Conservation (phyloP, 2,329 filamentous ascomycete genomes). For the Talaromyces sp. region DNA sequence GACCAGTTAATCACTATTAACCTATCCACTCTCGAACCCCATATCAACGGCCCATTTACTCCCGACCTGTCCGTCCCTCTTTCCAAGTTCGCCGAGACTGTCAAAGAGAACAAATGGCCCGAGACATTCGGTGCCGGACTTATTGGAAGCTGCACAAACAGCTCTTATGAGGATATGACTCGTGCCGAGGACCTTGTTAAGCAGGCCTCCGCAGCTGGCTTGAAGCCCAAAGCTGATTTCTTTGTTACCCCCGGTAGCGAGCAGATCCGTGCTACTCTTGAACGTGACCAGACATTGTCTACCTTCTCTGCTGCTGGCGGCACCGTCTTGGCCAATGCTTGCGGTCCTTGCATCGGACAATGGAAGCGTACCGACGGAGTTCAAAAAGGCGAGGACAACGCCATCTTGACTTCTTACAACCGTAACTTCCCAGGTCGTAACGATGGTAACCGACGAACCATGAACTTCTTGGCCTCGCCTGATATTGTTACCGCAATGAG, state of each 20-base stretch:
- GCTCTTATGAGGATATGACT: constrained; percentile 98
- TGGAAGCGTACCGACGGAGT: constrained; percentile 90
- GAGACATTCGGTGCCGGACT: constrained; percentile 85
- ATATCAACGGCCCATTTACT: constrained; percentile 96
- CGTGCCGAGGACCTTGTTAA: constrained; percentile 89
- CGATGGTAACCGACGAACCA: constrained; percentile 91
- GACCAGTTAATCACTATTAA: constrained; percentile 89
- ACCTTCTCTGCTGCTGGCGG: constrained; percentile 86
- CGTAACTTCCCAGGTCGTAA: constrained; percentile 97
- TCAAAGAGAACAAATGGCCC: constrained; percentile 84
- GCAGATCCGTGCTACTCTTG: constrained; percentile 91
- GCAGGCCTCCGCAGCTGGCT: constrained; percentile 81
- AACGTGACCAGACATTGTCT: constrained; percentile 78
- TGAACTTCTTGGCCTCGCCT: constrained; percentile 98
- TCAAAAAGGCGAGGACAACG: constrained; percentile 80
- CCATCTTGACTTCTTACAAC: constrained; percentile 96
- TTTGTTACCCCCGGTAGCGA: constrained; percentile 96
- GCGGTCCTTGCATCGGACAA: constrained; percentile 88
- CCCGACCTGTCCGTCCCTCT: constrained; percentile 91
- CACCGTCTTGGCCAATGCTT: constrained; percentile 88
- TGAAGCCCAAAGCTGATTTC: constrained; percentile 86
- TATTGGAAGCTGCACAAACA: constrained; percentile 98
- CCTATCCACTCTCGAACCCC: constrained; percentile 83
- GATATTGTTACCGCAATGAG: constrained; percentile 96
- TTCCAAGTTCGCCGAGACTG: constrained; percentile 81